Evolutionary conservation across 768 basidiomycete genomes (phyloP).

Genomic region (Ramaria sp.): DNA sequence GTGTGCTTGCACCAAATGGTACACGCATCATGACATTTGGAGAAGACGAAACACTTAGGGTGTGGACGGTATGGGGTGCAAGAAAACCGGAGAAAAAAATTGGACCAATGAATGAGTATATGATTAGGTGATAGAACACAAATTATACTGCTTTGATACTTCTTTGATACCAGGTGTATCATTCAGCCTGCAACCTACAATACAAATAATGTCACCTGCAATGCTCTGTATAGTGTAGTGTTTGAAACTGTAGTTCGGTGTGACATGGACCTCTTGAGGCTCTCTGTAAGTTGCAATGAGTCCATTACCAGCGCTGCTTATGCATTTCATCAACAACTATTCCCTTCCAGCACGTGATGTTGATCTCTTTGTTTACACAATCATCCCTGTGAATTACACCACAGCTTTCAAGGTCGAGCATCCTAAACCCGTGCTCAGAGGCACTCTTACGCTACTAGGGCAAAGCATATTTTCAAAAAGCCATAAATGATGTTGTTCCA

Average conservation of each 20-base stretch:
- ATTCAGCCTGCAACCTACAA: too few relatives aligned
- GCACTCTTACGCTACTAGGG: slow-evolving; percentile 22
- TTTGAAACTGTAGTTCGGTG: not conserved
- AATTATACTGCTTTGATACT: not conserved
- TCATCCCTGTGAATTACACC: slow-evolving; percentile 17
- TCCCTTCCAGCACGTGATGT: not conserved
- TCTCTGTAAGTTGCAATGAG: too few relatives aligned
- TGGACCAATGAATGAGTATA: not conserved
- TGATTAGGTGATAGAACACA: not conserved
- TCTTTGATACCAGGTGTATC: too few relatives aligned
- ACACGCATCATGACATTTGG: slow-evolving; percentile 2
- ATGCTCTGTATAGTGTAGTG: not conserved
- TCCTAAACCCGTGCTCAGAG: slow-evolving; percentile 15
- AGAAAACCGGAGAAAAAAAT: not conserved
- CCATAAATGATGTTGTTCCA: not conserved
- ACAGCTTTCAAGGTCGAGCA: slow-evolving; percentile 19
- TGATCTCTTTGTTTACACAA: not conserved
- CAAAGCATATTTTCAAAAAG: not conserved
- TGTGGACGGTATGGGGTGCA: not conserved
- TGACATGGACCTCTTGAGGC: too few relatives aligned
- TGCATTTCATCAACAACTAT: not conserved
- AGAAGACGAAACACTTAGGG: slow-evolving; percentile 1
- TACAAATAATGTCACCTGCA: too few relatives aligned
- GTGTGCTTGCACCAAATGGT: not conserved
- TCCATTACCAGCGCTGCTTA: too few relatives aligned